Conservation (phyloP, 2,329 filamentous ascomycete genomes). For the Tolypocladium endophyticum region DNA sequence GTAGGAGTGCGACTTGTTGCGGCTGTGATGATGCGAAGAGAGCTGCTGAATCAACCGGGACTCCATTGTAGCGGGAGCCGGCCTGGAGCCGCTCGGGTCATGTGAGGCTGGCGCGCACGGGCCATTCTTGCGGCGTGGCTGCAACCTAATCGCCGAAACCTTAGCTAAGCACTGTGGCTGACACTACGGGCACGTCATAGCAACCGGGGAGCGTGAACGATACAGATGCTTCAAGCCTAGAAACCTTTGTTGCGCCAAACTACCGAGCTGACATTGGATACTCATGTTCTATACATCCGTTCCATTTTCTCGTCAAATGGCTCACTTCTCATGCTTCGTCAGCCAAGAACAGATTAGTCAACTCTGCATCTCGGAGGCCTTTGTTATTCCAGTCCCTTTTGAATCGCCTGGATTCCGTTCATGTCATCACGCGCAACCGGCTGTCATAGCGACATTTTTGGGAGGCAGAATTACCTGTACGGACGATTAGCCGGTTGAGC, state of each 20-base stretch:
- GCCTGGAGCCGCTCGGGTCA: constrained; percentile 15
- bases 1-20: not conserved
- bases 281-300: constrained; percentile 1
- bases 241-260: constrained; percentile 1
- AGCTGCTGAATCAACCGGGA: not conserved
- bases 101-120: constrained; percentile 19
- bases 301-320: not conserved
- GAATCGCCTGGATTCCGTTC: not conserved
- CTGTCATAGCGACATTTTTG: not conserved
- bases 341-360: not conserved
- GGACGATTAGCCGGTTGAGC: not conserved
- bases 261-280: constrained; percentile 1
- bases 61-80: not conserved
- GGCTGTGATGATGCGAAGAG: not conserved
- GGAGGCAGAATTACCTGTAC: not conserved
- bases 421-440: not conserved
- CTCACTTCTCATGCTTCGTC: not conserved
- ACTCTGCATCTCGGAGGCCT: not conserved
- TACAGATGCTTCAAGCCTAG: not conserved
- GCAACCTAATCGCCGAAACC: not conserved
- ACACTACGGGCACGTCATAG: not conserved
- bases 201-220: not conserved
- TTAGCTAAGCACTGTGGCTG: not conserved
- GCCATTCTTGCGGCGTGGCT: constrained; percentile 6
- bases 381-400: not conserved